These are phyloP conservation scores for Cornus controversa DNA, from an alignment of 148 eudicot genomes.

Conservation along the genomic window DNA sequence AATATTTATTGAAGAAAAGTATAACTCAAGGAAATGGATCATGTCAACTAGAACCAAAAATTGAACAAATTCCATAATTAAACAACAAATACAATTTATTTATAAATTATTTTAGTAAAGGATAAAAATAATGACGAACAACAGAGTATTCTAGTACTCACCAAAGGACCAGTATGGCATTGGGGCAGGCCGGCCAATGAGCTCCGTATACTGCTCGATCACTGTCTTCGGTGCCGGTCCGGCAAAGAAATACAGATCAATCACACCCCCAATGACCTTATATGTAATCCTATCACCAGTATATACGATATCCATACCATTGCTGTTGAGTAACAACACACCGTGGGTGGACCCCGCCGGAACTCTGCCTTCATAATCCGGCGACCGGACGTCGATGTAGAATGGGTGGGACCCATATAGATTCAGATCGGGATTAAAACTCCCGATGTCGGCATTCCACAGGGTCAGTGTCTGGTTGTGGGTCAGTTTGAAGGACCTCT, in stretches of 20 bases:
- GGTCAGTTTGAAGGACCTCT: slow-evolving; percentile 46
- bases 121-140: no score
- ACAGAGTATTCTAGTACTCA: slow-evolving; percentile 16
- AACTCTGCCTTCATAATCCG: slow-evolving; percentile 10
- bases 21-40: no score
- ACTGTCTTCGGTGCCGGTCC: slow-evolving; percentile 60
- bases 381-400: slow-evolving; percentile 71
- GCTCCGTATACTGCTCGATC: slow-evolving; percentile 67
- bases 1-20: no score
- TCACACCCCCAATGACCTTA: slow-evolving; percentile 76
- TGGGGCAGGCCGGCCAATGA: slow-evolving; percentile 78
- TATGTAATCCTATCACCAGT: slow-evolving; percentile 65
- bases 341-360: slow-evolving; percentile 52
- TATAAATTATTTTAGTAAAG: no score
- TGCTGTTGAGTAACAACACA: slow-evolving; percentile 68
- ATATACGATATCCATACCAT: slow-evolving; percentile 88
- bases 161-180: slow-evolving; percentile 99
- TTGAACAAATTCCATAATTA: no score
- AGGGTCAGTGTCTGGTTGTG: slow-evolving; percentile 70
- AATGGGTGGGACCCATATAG: slow-evolving; percentile 85
- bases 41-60: no score
- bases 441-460: slow-evolving; percentile 64
- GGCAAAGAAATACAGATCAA: slow-evolving; percentile 69
- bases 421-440: slow-evolving; percentile 46
- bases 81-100: no score